These are phyloP conservation scores for Euphorbia peplus DNA, from an alignment of 345 rosid species.

Conservation along the genomic window DNA sequence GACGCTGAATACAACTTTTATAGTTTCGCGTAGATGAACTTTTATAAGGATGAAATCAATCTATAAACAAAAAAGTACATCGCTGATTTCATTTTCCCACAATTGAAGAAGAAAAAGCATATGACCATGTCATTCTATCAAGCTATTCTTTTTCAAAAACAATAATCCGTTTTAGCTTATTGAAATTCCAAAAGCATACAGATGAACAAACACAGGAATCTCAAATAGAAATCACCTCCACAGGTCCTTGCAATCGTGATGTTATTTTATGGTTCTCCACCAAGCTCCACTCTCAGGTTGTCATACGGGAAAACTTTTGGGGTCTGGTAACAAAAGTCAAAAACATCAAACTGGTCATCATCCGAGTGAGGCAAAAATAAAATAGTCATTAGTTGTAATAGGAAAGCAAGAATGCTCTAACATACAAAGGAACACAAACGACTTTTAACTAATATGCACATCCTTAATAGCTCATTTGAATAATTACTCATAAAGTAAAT, in stretches of 20 bases:
- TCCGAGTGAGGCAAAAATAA: background rate
- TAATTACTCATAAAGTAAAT: too few relatives aligned
- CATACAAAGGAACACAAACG: background rate
- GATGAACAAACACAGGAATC: constrained; percentile 12
- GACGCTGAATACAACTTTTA: too few relatives aligned
- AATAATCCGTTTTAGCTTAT: constrained; percentile 28
- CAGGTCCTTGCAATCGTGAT: constrained; percentile 2
- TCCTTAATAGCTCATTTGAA: too few relatives aligned
- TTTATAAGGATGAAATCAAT: too few relatives aligned
- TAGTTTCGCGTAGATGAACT: too few relatives aligned
- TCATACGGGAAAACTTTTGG: constrained; percentile 93
- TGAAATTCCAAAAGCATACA: constrained; percentile 3
- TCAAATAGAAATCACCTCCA: constrained; percentile 6
- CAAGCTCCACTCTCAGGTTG: constrained; percentile 94
- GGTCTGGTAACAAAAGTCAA: constrained; percentile 42
- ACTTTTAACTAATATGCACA: too few relatives aligned
- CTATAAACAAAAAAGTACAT: background rate
- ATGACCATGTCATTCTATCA: background rate
- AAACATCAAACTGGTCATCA: background rate
- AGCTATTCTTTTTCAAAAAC: constrained; percentile 19
- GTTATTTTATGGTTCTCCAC: constrained; percentile 64
- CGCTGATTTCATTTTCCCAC: background rate
- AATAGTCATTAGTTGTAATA: background rate
- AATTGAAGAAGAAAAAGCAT: background rate
- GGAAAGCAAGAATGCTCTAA: background rate